Percentiles rank a stretch among this genome's conserved stretches.
phyloP scores from a whole-genome alignment of 129 eudicot species.

The Erigeron canadensis region DNA sequence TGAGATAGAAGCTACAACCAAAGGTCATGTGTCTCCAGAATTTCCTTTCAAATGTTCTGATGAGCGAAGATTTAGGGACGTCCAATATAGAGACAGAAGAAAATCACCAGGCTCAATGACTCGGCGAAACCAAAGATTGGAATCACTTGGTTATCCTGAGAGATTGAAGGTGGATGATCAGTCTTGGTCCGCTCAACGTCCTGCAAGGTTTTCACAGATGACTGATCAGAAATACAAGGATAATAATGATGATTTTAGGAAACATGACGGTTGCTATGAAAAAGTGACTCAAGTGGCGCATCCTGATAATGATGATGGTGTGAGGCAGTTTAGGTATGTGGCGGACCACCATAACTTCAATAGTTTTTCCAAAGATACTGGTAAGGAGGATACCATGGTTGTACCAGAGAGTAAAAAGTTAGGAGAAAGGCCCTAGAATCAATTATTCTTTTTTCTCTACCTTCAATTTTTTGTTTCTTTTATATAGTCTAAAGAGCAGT shows the following conservation, averaged over 20 bases:
- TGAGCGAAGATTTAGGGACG: slow-evolving; percentile 44
- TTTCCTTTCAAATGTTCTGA: slow-evolving; percentile 46
- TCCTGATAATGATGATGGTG: slow-evolving; percentile 33
- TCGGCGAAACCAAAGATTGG: slow-evolving; percentile 42
- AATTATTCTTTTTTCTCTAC: neutral
- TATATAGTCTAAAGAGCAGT: slow-evolving; percentile 13
- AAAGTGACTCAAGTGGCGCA: slow-evolving; percentile 37
- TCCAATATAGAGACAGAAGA: slow-evolving; percentile 44
- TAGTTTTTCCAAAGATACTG: slow-evolving; percentile 17
- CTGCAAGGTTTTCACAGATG: slow-evolving; percentile 43
- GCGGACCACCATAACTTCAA: slow-evolving; percentile 12
- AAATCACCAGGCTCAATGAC: slow-evolving; percentile 46
- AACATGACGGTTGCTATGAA: slow-evolving; percentile 37
- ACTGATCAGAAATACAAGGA: slow-evolving; percentile 37
- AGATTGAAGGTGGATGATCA: slow-evolving; percentile 49
- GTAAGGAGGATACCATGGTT: slow-evolving; percentile 29
- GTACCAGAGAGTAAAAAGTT: slow-evolving; percentile 35
- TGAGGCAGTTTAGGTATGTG: slow-evolving; percentile 43
- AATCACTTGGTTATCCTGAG: slow-evolving; percentile 41
- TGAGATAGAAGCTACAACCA: slow-evolving; percentile 41
- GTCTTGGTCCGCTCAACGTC: slow-evolving; percentile 40
- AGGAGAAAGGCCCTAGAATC: slow-evolving; percentile 32
- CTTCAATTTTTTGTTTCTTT: slow-evolving; percentile 5
- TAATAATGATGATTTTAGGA: slow-evolving; percentile 30
- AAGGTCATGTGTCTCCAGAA: slow-evolving; percentile 40